These are phyloP conservation scores for Stagonosporopsis rhizophila DNA, from an alignment of 2,329 filamentous ascomycete species.

Conservation along the genomic window DNA sequence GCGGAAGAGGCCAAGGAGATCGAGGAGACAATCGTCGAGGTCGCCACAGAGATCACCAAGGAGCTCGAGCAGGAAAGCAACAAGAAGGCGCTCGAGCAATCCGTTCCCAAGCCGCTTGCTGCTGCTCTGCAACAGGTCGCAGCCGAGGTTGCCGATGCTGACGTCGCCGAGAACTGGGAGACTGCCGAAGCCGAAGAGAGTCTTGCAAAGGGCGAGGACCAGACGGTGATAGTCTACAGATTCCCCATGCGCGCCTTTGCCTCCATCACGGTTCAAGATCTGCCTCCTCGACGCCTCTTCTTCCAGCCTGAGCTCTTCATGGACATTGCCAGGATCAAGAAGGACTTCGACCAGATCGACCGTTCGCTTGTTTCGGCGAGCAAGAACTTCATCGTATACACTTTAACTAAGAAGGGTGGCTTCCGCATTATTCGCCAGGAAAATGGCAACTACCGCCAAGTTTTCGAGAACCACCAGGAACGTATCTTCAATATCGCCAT, in stretches of 20 bases:
- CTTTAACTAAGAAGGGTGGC: slow-evolving; percentile 90
- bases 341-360: slow-evolving; percentile 97
- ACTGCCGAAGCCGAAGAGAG: slow-evolving; percentile 77
- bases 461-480: slow-evolving; percentile 90
- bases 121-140: slow-evolving; percentile 65
- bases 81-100: slow-evolving; percentile 59
- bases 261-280: slow-evolving; percentile 74
- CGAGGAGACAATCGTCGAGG: slow-evolving; percentile 61
- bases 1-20: slow-evolving; percentile 62
- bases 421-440: slow-evolving; percentile 94
- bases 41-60: slow-evolving; percentile 52
- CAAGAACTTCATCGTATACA: slow-evolving; percentile 90
- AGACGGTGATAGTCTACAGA: slow-evolving; percentile 83
- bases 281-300: slow-evolving; percentile 63
- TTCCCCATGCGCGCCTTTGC: slow-evolving; percentile 98
- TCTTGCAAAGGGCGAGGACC: slow-evolving; percentile 71
- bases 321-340: slow-evolving; percentile 93
- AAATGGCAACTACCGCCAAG: slow-evolving; percentile 87
- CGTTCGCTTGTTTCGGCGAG: slow-evolving; percentile 90
- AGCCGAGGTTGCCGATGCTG: slow-evolving; percentile 61
- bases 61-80: slow-evolving; percentile 63
- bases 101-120: slow-evolving; percentile 60
- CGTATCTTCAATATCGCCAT: slow-evolving; percentile 94
- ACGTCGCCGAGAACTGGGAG: slow-evolving; percentile 88
- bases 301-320: slow-evolving; percentile 84